Evolutionary conservation across 2,329 filamentous ascomycete species (phyloP).

Genomic region (Hypoxylon rubiginosum): DNA sequence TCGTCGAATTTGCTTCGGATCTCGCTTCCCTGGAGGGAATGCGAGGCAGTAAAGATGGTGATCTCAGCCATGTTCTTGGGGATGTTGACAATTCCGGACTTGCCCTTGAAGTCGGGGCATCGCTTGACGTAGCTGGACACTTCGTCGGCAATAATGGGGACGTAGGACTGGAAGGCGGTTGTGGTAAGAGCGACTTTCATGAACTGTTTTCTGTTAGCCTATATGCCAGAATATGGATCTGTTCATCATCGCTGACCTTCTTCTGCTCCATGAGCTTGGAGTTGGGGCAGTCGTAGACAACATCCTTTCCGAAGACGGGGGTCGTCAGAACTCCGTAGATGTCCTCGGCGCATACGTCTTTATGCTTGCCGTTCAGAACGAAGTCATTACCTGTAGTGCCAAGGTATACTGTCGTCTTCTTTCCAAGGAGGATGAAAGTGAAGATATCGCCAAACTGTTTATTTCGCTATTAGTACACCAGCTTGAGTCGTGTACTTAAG

Average conservation of each 20-base stretch:
- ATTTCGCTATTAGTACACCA: conserved; percentile 15
- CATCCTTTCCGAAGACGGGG: conserved; percentile 83
- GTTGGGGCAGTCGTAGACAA: conserved; percentile 92
- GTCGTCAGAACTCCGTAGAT: conserved; percentile 84
- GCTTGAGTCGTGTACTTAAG: neutral
- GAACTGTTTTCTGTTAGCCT: conserved; percentile 63
- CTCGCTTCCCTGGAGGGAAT: conserved; percentile 86
- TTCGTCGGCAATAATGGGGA: conserved; percentile 82
- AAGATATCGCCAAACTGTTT: conserved; percentile 86
- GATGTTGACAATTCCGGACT: conserved; percentile 78
- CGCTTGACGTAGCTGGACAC: conserved; percentile 79
- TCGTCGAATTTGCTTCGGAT: conserved; percentile 85
- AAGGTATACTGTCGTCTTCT: conserved; percentile 88
- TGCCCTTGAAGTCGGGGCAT: conserved; percentile 74
- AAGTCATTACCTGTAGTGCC: conserved; percentile 90
- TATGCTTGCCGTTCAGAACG: conserved; percentile 90
- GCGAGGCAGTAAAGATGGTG: conserved; percentile 90
- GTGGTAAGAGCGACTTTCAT: conserved; percentile 85
- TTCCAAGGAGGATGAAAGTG: conserved; percentile 88
- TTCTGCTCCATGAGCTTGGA: conserved; percentile 96
- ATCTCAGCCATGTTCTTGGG: conserved; percentile 84
- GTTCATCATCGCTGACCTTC: conserved; percentile 70
- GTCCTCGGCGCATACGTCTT: conserved; percentile 91
- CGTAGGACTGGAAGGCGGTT: conserved; percentile 80
- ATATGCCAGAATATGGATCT: neutral